Evolutionary conservation across 495 filamentous ascomycete species (phyloP).

Genomic region (Aspergillus hancockii): DNA sequence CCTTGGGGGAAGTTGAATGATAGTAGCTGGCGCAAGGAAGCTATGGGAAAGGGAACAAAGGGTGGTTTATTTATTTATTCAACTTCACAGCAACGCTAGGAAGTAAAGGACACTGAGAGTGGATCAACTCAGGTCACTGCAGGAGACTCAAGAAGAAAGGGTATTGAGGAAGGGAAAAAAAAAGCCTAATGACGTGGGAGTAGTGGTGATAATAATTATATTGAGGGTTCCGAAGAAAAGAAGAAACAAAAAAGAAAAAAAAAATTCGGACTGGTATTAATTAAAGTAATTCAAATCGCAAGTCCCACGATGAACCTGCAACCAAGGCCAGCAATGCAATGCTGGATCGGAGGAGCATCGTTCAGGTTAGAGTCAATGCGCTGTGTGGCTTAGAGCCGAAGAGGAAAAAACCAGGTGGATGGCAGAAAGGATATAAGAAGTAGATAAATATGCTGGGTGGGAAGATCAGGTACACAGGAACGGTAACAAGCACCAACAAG

Average conservation of each 20-base stretch:
- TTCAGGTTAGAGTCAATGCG: not conserved
- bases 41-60: not conserved
- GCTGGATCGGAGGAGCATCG: not conserved
- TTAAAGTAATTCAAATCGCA: not conserved
- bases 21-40: not conserved
- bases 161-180: too few species aligned
- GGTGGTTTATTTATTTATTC: not conserved
- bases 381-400: not conserved
- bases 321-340: not conserved
- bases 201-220: not conserved
- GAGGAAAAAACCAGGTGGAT: not conserved
- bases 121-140: not conserved
- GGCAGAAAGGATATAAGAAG: not conserved
- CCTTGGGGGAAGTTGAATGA: not conserved
- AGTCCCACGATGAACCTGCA: not conserved
- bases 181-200: not conserved
- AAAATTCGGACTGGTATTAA: not conserved
- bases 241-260: constrained; percentile 2
- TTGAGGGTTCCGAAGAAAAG: not conserved
- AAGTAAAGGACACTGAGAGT: not conserved
- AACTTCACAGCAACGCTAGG: not conserved
- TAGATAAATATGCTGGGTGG: not conserved
- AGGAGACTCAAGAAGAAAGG: not conserved
- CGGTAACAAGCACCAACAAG: not conserved
- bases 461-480: not conserved